A percentile compares a stretch with the other conserved stretches of the same genome.
Evolutionary conservation across 768 basidiomycete genomes (phyloP).

Genomic region (Tricholoma bakamatsutake): DNA sequence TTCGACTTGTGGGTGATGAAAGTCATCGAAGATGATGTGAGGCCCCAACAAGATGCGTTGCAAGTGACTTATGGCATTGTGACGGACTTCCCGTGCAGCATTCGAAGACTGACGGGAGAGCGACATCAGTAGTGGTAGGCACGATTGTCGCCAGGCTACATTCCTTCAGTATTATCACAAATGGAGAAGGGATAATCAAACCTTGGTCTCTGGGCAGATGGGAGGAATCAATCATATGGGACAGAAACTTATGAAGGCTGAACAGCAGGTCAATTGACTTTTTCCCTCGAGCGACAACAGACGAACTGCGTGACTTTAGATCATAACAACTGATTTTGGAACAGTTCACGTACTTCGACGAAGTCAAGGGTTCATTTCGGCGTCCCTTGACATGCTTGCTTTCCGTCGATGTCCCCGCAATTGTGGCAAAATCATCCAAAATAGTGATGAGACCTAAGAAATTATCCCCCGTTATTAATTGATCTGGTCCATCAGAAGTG

Average conservation of each 20-base stretch:
- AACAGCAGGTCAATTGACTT: constrained; percentile 78
- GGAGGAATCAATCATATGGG: constrained; percentile 48
- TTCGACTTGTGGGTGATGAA: constrained; percentile 59
- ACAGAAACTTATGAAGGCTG: constrained; percentile 62
- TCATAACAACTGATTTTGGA: not conserved
- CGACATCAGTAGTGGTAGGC: constrained; percentile 66
- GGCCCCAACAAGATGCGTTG: constrained; percentile 83
- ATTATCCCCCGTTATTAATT: constrained; percentile 70
- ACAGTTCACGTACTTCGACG: constrained; percentile 39
- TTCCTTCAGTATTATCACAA: constrained; percentile 2
- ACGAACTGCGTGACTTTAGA: constrained; percentile 44
- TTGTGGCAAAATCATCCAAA: constrained; percentile 81
- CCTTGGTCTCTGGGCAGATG: constrained; percentile 37
- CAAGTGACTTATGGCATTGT: constrained; percentile 70
- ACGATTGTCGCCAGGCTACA: constrained; percentile 73
- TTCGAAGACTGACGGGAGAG: constrained; percentile 81
- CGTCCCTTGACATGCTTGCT: constrained; percentile 50
- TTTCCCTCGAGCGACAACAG: constrained; percentile 72
- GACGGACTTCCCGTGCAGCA: constrained; percentile 78
- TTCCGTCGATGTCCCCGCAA: constrained; percentile 56
- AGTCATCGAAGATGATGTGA: constrained; percentile 53
- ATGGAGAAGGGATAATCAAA: constrained; percentile 16
- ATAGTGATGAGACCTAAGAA: constrained; percentile 73
- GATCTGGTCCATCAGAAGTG: constrained; percentile 53
- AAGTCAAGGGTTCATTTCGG: constrained; percentile 42